Conservation (phyloP, 805 yeast species). For the Cyberlindnera xishuangbannaensis region DNA sequence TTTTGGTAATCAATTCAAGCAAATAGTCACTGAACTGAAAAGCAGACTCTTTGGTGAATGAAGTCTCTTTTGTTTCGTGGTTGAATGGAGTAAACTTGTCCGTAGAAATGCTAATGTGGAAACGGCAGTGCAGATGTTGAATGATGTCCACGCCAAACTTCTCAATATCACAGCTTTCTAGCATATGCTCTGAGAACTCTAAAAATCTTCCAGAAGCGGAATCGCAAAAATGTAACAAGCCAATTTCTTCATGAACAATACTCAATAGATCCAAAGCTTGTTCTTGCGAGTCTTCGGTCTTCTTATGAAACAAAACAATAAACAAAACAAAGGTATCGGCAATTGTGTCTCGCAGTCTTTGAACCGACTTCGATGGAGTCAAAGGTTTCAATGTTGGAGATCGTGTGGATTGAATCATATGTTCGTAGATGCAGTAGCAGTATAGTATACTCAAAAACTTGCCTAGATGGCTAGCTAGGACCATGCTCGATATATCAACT, state of each 20-base stretch:
- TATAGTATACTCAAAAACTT: conserved; percentile 39
- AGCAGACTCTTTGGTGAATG: conserved; percentile 38
- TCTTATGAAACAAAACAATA: conserved; percentile 30
- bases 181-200: conserved; percentile 47
- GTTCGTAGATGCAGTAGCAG: conserved; percentile 31
- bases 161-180: conserved; percentile 36
- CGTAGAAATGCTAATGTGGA: conserved; percentile 56
- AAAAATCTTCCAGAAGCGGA: conserved; percentile 57
- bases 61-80: conserved; percentile 45
- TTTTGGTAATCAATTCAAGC: conserved; percentile 47
- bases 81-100: conserved; percentile 60
- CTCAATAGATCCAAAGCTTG: conserved; percentile 41
- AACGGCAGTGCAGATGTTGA: conserved; percentile 75
- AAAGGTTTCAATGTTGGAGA: conserved; percentile 30
- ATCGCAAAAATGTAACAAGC: conserved; percentile 64
- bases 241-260: conserved; percentile 68
- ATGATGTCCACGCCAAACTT: conserved; percentile 63
- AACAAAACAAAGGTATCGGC: conserved; percentile 33
- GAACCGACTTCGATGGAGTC: conserved; percentile 6
- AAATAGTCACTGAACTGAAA: conserved; percentile 39
- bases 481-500: conserved; percentile 5
- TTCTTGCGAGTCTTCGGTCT: conserved; percentile 15
- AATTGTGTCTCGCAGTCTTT: conserved; percentile 34
- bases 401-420: conserved; percentile 13
- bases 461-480: conserved; percentile 21